phyloP scores from a whole-genome alignment of 495 filamentous ascomycete genomes.

The Penicillium alfredii region DNA sequence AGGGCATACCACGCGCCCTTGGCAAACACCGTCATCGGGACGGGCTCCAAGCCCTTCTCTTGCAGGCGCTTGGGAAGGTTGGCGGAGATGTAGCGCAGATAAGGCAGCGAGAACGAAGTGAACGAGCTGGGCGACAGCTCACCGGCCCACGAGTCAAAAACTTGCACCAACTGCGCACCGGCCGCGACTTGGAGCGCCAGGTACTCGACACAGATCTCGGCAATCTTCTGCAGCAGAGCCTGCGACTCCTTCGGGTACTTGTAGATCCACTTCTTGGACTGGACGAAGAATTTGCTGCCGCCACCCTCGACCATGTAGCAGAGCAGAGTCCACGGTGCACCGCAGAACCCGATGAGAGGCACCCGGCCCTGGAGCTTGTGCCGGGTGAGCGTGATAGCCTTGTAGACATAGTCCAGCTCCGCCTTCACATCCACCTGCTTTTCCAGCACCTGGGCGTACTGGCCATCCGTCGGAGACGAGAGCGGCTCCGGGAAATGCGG shows the following conservation, averaged over 20 bases:
- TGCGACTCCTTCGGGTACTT: constrained; percentile 77
- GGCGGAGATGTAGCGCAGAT: constrained; percentile 74
- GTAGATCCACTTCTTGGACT: constrained; percentile 94
- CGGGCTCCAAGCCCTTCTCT: constrained; percentile 66
- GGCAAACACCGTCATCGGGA: constrained; percentile 99
- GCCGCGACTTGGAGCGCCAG: constrained; percentile 86
- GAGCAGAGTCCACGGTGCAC: constrained; percentile 91
- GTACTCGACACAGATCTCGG: constrained; percentile 89
- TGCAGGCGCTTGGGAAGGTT: constrained; percentile 65
- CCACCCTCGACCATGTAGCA: constrained; percentile 99
- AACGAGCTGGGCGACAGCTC: constrained; percentile 83
- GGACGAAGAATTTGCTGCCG: constrained; percentile 84
- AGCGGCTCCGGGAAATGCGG: constrained; percentile 89
- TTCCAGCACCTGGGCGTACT: constrained; percentile 71
- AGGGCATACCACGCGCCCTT: constrained; percentile 98
- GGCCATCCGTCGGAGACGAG: constrained; percentile 64
- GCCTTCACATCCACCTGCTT: constrained; percentile 74
- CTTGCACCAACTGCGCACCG: constrained; percentile 86
- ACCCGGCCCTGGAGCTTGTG: constrained; percentile 82
- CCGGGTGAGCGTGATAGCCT: constrained; percentile 86
- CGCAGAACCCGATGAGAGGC: constrained; percentile 94
- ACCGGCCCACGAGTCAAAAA: constrained; percentile 98
- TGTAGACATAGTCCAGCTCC: constrained; percentile 88
- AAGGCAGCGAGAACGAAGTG: constrained; percentile 76
- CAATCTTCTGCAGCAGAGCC: constrained; percentile 78